These are phyloP conservation scores for Xylaria sp. DNA, from an alignment of 2,329 filamentous ascomycete species.

Conservation along the genomic window DNA sequence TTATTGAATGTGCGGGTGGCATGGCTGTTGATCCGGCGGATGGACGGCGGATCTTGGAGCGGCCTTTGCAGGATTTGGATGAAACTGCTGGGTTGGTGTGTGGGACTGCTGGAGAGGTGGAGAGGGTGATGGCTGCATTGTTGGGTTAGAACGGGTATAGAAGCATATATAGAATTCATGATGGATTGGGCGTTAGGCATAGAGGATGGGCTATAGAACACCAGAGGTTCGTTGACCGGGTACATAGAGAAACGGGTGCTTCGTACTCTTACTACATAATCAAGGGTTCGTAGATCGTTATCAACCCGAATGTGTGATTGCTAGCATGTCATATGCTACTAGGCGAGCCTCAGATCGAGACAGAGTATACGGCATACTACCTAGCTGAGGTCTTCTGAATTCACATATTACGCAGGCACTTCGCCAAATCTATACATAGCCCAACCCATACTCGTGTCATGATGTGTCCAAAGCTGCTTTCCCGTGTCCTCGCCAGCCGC, in stretches of 20 bases:
- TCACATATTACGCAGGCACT: conserved; percentile 33
- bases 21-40: conserved; percentile 56
- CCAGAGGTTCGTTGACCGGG: no score
- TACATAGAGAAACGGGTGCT: no score
- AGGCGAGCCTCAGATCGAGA: no score
- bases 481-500: conserved; percentile 51
- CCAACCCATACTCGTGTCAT: conserved; percentile 53
- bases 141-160: neutral
- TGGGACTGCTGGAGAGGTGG: conserved; percentile 45
- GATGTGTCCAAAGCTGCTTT: conserved; percentile 52
- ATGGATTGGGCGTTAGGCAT: neutral
- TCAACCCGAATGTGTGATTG: no score
- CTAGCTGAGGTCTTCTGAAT: neutral
- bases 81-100: conserved; percentile 58
- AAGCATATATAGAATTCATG: neutral
- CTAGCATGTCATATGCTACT: no score
- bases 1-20: conserved; percentile 66
- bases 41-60: conserved; percentile 50
- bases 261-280: no score
- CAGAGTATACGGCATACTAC: neutral
- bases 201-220: neutral
- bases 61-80: conserved; percentile 48
- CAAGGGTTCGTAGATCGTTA: no score
- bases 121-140: conserved; percentile 5
- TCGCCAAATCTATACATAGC: conserved; percentile 54